phyloP scores from a whole-genome alignment of 441 rosid genomes.

The Raphanus hybrid region DNA sequence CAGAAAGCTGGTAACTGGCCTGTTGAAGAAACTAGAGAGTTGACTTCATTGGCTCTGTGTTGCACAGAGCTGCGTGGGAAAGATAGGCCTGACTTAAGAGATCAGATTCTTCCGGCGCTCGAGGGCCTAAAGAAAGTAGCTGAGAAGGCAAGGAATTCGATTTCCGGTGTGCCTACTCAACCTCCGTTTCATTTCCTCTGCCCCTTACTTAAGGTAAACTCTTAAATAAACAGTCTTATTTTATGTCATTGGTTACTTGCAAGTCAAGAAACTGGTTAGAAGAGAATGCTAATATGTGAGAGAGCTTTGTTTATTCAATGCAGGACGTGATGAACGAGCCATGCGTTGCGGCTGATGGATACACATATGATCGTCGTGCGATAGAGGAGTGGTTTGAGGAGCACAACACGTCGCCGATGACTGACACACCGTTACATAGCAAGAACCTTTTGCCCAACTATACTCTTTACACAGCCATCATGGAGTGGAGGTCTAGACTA shows the following conservation, averaged over 20 bases:
- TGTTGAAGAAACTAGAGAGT: conserved; percentile 60
- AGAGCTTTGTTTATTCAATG: background rate
- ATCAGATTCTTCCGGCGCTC: conserved; percentile 72
- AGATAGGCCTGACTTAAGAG: conserved; percentile 83
- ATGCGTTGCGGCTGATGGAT: conserved; percentile 93
- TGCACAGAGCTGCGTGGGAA: conserved; percentile 79
- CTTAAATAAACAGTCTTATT: background rate
- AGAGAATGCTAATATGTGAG: too few species aligned
- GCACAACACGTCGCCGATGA: conserved; percentile 79
- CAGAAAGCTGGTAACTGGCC: conserved; percentile 87
- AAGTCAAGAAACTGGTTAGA: background rate
- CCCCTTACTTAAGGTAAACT: conserved; percentile 39
- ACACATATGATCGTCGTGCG: conserved; percentile 75
- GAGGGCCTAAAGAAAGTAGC: conserved; percentile 70
- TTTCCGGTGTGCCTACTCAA: conserved; percentile 29
- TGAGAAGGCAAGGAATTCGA: conserved; percentile 44
- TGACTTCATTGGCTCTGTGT: conserved; percentile 67
- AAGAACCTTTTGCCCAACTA: conserved; percentile 79
- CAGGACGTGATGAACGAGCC: conserved; percentile 92
- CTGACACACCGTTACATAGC: conserved; percentile 54
- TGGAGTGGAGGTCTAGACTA: conserved; percentile 69
- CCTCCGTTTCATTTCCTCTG: conserved; percentile 71
- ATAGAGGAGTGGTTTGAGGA: conserved; percentile 79
- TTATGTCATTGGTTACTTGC: background rate
- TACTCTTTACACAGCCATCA: conserved; percentile 71